Conservation (phyloP, 2,329 filamentous ascomycete species). For the Chrysoporthe deuterocubensis region DNA sequence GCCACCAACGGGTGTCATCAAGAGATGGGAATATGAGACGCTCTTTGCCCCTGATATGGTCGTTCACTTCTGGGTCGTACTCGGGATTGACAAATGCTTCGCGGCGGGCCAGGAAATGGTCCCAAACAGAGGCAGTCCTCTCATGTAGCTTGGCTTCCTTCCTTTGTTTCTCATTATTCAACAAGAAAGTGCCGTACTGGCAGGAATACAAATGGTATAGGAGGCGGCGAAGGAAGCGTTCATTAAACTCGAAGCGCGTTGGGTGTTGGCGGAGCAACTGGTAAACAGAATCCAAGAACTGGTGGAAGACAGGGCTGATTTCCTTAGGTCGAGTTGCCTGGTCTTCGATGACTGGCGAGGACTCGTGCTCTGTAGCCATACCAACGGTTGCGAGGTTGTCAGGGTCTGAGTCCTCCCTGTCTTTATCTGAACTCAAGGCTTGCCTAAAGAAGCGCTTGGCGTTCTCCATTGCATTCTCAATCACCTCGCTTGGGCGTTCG, state of each 20-base stretch:
- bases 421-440: constrained; percentile 64
- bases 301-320: constrained; percentile 94
- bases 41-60: constrained; percentile 78
- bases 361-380: constrained; percentile 26
- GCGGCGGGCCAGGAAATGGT: constrained; percentile 85
- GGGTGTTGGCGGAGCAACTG: constrained; percentile 86
- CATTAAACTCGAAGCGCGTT: constrained; percentile 92
- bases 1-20: constrained; percentile 90
- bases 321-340: constrained; percentile 84
- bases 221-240: constrained; percentile 85
- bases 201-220: constrained; percentile 95
- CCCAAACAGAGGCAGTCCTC: constrained; percentile 87
- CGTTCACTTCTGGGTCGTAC: constrained; percentile 76
- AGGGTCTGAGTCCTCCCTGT: constrained; percentile 65
- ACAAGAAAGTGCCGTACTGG: constrained; percentile 96
- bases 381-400: constrained; percentile 49
- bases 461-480: constrained; percentile 83
- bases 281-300: constrained; percentile 93
- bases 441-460: constrained; percentile 92
- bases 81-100: constrained; percentile 81
- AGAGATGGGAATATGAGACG: constrained; percentile 80
- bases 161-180: constrained; percentile 91
- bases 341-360: constrained; percentile 47
- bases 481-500: constrained; percentile 69
- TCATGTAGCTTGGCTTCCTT: constrained; percentile 70